Evolutionary conservation across 805 yeast genomes (phyloP).

Genomic region (Wickerhamiella brachini): DNA sequence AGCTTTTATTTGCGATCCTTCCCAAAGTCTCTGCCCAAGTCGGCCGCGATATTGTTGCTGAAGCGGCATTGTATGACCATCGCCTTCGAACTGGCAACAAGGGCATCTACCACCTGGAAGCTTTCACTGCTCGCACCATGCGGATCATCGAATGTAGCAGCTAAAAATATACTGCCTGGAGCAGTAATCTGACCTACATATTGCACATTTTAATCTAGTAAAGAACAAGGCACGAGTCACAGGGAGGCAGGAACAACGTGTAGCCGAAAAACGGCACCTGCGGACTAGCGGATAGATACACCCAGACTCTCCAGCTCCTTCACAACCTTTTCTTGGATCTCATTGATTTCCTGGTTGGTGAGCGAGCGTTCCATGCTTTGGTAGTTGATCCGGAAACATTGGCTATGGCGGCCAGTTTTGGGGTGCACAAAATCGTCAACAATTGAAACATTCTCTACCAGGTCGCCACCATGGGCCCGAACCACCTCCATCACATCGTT

Average conservation of each 20-base stretch:
- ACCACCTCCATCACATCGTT: slow-evolving; percentile 93
- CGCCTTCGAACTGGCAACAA: slow-evolving; percentile 75
- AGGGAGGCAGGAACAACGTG: too few species aligned
- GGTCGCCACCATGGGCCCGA: slow-evolving; percentile 65
- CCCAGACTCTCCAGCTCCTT: slow-evolving; percentile 38
- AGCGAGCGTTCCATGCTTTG: slow-evolving; percentile 92
- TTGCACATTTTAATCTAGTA: too few species aligned
- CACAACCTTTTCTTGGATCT: slow-evolving; percentile 53
- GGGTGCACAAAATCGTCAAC: slow-evolving; percentile 80
- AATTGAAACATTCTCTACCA: slow-evolving; percentile 71
- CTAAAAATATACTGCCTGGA: background rate
- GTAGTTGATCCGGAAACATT: slow-evolving; percentile 81
- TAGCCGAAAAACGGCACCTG: too few species aligned
- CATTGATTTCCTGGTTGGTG: slow-evolving; percentile 74
- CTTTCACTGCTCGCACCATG: slow-evolving; percentile 83
- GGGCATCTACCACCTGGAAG: slow-evolving; percentile 89
- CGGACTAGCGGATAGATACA: slow-evolving; percentile 41
- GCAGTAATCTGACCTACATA: too few species aligned
- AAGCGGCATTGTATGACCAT: slow-evolving; percentile 60
- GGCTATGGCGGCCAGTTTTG: slow-evolving; percentile 58
- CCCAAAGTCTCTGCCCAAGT: slow-evolving; percentile 16
- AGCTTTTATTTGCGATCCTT: slow-evolving; percentile 29
- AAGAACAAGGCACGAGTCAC: too few species aligned
- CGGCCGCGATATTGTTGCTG: slow-evolving; percentile 30
- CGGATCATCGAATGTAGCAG: slow-evolving; percentile 39